phyloP scores from a whole-genome alignment of 129 eudicot genomes.

The Pseudognaphalium luteoalbum region DNA sequence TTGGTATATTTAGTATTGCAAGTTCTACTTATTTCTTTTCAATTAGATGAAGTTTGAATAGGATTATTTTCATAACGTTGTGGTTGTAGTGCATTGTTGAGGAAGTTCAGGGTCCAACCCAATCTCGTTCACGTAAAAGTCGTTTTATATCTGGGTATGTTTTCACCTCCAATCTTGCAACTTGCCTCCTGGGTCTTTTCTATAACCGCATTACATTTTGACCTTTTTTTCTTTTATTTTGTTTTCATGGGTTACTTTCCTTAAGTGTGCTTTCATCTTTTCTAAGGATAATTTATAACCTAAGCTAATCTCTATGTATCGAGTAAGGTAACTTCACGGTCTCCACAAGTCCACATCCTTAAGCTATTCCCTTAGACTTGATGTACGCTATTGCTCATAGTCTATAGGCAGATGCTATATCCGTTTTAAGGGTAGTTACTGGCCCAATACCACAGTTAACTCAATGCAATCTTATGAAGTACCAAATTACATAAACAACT shows the following conservation, averaged over 20 bases:
- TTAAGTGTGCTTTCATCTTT: not conserved
- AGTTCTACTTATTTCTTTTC: constrained; percentile 15
- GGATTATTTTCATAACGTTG: constrained; percentile 15
- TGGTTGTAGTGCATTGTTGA: constrained; percentile 83
- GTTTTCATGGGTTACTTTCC: constrained; percentile 2
- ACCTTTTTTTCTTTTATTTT: not conserved
- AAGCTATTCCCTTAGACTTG: not conserved
- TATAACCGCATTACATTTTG: not conserved
- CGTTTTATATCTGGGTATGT: constrained; percentile 96
- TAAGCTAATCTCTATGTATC: constrained; percentile 6
- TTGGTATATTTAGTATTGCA: not conserved
- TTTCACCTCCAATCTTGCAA: constrained; percentile 9
- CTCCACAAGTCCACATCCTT: not conserved
- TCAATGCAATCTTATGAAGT: not conserved
- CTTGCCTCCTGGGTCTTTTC: not conserved
- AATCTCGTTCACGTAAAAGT: constrained; percentile 87
- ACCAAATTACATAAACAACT: not conserved
- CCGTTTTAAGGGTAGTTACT: not conserved
- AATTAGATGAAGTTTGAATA: constrained; percentile 6
- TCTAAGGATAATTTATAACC: not conserved
- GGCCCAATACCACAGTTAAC: not conserved
- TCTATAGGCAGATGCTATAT: not conserved
- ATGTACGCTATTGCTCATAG: not conserved
- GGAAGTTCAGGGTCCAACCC: constrained; percentile 98
- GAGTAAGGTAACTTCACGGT: constrained; percentile 8